phyloP scores from a whole-genome alignment of 306 rosid genomes.

The Cucurbita ficifolia region DNA sequence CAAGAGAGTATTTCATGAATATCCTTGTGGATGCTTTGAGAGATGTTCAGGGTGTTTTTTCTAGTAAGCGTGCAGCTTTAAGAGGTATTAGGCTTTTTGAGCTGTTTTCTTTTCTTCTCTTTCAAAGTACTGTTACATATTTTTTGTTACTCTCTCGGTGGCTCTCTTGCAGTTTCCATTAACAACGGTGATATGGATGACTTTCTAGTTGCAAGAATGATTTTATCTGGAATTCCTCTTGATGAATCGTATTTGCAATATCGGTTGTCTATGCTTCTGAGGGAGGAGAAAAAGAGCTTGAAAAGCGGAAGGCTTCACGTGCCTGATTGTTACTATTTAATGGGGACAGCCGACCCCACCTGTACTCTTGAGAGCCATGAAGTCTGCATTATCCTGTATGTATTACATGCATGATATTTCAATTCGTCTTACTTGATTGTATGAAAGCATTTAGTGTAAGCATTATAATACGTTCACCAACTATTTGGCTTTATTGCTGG shows the following conservation, averaged over 20 bases:
- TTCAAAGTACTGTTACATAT: neutral
- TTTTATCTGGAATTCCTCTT: conserved; percentile 53
- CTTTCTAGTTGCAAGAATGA: conserved; percentile 38
- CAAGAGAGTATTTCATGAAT: conserved; percentile 42
- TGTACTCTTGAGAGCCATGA: conserved; percentile 27
- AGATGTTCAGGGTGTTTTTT: conserved; percentile 23
- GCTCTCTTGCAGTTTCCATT: conserved; percentile 30
- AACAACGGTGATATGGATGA: conserved; percentile 42
- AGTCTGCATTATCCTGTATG: conserved; percentile 74
- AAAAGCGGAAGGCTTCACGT: conserved; percentile 34
- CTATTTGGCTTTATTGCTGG: neutral
- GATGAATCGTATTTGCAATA: conserved; percentile 53
- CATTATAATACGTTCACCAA: neutral
- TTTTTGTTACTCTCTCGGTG: neutral
- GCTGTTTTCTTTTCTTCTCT: neutral
- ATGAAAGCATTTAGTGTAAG: neutral
- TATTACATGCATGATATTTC: neutral
- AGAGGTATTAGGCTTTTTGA: conserved; percentile 23
- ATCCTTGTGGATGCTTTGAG: conserved; percentile 28
- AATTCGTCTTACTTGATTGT: neutral
- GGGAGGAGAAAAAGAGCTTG: conserved; percentile 30
- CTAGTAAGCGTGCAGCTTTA: conserved; percentile 43
- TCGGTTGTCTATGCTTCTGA: conserved; percentile 24
- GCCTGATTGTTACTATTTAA: conserved; percentile 41
- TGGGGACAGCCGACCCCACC: conserved; percentile 87